Evolutionary conservation across 2,329 filamentous ascomycete species (phyloP), one percentile per base, ranked within the genome.

Genomic region (Colletotrichum spinosum): DNA sequence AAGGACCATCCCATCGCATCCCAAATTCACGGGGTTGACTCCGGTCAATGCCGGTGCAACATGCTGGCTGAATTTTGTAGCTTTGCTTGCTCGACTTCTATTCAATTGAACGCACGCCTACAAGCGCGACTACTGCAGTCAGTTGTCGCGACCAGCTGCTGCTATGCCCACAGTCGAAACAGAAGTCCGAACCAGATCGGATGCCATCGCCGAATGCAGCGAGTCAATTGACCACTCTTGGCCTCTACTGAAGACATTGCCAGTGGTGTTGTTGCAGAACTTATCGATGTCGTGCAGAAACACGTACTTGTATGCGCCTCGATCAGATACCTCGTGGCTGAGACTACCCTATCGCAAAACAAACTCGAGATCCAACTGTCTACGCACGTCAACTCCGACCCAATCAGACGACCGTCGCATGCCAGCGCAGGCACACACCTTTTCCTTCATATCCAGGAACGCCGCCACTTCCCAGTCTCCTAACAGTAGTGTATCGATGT

Each of bases 371-470:
- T 39, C 11, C 46, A 15, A 12, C 25, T 35, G 15, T 12, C 3
- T 12, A 15, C 8, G 11, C 15, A 46, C 10, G 33, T 44, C 15
- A 13, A 8, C 12, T 17, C 10, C 15, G 41, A 41, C 9, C 58
- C 62, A 61, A 55, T 61, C 35, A 55, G 38, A 52, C 10, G 35
- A 33, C 17, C 53, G 58, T 45, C 62, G 58, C 58, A 65, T 61
- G 35, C 48, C 58, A 53, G 41, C 52, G 46, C 51, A 49, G 46
- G 25, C 6, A 12, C 17, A 17, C 17, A n/a, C 11, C 13, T 17
- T n/a, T 25, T 51, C 15, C 38, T 55, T 52, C 42, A 15, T 15
- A 17, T 17, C 17, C 17, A 17, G 17, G 12, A 34, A 37, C 51
- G 37, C 52, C 33, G 2, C 44, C 46, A 44, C 25, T 44, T 12